Base-by-base conservation (phyloP, 2,329 filamentous ascomycete genomes). In the Fusarium buxicola region DNA sequence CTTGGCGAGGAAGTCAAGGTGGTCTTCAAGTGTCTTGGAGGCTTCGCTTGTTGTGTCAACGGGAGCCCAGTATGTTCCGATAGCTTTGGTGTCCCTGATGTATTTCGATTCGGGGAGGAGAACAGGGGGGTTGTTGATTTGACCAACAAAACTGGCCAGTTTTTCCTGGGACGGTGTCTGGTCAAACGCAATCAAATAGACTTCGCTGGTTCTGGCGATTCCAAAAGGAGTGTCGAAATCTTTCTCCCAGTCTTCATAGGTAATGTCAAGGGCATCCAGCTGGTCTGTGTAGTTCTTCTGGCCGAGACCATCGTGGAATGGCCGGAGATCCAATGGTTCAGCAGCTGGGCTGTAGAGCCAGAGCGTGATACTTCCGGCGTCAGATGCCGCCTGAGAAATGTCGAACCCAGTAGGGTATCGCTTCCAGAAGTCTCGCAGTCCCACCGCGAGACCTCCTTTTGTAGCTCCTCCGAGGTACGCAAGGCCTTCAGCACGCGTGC, bases 381-480 rank as follows among this genome's bases (percentile, higher is more conserved):
- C 81, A 0, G 77, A 76, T 0, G 78, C 79, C 0, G 84, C 82
- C 46, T 84, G 79, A 0, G 78, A 73, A 10, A 89, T 79, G 40
- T 88, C 86, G 5, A 89, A 72, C 4, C 82, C 80, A 0, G 84
- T 85, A 0, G 86, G 86, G 60, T 86, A 87, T 13, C 83, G 79
- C 75, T 89, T 84, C 86, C 86, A 89, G 69, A 89, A 89, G 65
- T 88, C 81, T 3, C 82, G 80, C 41, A 86, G 77, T 1, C 84
- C 85, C 6, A 89, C 70, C 1, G 83, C 86, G 2, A 89, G 76
- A 11, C 86, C 86, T n/a, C 86, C 86, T 4, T 75, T 73, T 0
- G 78, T 82, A 6, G 85, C 82, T 9, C 82, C 82, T 2, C 86
- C 86, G 1, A 89, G 79, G 60, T 88, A 89, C 0, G 81, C 84